A percentile compares a stretch with the other conserved stretches of the same genome.
Conservation (phyloP, 345 rosid species). For the Pistacia integerrima region DNA sequence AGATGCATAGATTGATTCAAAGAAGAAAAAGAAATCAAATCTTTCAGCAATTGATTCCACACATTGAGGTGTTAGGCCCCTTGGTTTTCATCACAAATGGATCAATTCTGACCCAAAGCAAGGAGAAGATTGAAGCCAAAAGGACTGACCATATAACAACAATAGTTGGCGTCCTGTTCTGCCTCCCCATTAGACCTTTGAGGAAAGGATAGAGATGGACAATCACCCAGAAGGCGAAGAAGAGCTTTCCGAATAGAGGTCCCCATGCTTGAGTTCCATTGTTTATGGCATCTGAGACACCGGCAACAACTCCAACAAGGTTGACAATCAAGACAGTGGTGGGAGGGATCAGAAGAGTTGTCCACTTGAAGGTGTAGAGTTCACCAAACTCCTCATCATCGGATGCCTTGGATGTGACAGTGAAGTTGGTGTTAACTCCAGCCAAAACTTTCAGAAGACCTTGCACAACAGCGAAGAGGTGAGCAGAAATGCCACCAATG, state of each 20-base stretch:
- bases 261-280: constrained; percentile 95
- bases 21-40: constrained; percentile 13
- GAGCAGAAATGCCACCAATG: constrained; percentile 95
- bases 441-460: constrained; percentile 87
- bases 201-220: constrained; percentile 98
- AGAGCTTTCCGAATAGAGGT: constrained; percentile 90
- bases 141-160: constrained; percentile 96
- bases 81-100: constrained; percentile 91
- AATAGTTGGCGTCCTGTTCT: constrained; percentile 94
- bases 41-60: constrained; percentile 87
- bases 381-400: constrained; percentile 94
- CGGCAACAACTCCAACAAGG: constrained; percentile 94
- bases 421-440: constrained; percentile 92
- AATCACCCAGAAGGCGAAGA: constrained; percentile 94
- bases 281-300: constrained; percentile 91
- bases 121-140: constrained; percentile 90
- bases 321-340: constrained; percentile 89
- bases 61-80: constrained; percentile 82
- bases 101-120: constrained; percentile 93
- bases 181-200: constrained; percentile 95
- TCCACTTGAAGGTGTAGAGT: constrained; percentile 91
- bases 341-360: constrained; percentile 91
- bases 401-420: constrained; percentile 85
- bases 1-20: constrained; percentile 22
- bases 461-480: constrained; percentile 88